phyloP scores from a whole-genome alignment of 176 grass and related monocot species.

The Phoenix dactylifera region DNA sequence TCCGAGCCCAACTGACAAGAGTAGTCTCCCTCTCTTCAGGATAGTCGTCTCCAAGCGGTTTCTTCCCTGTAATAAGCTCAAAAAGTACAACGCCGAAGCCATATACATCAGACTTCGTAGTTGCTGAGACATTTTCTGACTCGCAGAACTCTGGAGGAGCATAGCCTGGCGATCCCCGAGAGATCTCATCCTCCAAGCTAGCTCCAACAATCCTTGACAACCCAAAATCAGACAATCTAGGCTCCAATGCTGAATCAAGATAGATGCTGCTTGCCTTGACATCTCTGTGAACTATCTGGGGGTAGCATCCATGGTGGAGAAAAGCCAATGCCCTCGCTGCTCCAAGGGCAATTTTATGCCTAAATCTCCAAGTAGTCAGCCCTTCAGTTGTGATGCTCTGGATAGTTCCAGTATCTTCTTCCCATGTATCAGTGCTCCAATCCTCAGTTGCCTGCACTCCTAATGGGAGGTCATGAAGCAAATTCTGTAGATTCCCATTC shows the following conservation, averaged over 20 bases:
- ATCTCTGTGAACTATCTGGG: conserved; percentile 74
- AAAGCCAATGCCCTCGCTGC: conserved; percentile 84
- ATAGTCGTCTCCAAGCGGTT: conserved; percentile 60
- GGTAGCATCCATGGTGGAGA: conserved; percentile 93
- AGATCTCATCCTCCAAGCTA: conserved; percentile 19
- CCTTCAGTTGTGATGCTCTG: conserved; percentile 64
- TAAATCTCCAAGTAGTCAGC: conserved; percentile 67
- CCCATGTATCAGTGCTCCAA: conserved; percentile 95
- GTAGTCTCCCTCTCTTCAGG: conserved; percentile 46
- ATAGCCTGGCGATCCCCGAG: conserved; percentile 48
- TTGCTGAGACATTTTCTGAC: conserved; percentile 44
- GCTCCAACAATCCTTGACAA: conserved; percentile 53
- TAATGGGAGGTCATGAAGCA: conserved; percentile 83
- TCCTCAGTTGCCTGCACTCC: conserved; percentile 85
- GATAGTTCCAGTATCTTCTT: conserved; percentile 37
- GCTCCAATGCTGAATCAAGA: conserved; percentile 76
- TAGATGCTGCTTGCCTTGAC: conserved; percentile 96
- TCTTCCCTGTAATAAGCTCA: conserved; percentile 86
- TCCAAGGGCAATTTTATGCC: conserved; percentile 80
- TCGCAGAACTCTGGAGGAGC: conserved; percentile 61
- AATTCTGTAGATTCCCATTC: conserved; percentile 83
- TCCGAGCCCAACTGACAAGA: conserved; percentile 69
- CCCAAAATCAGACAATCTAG: conserved; percentile 74
- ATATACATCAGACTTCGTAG: conserved; percentile 61
- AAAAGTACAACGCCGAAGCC: conserved; percentile 84